A percentile compares a stretch with the other conserved stretches of the same genome.
Evolutionary conservation across 2,329 filamentous ascomycete species (phyloP).

Genomic region (Sporothrix pseudoabietina): DNA sequence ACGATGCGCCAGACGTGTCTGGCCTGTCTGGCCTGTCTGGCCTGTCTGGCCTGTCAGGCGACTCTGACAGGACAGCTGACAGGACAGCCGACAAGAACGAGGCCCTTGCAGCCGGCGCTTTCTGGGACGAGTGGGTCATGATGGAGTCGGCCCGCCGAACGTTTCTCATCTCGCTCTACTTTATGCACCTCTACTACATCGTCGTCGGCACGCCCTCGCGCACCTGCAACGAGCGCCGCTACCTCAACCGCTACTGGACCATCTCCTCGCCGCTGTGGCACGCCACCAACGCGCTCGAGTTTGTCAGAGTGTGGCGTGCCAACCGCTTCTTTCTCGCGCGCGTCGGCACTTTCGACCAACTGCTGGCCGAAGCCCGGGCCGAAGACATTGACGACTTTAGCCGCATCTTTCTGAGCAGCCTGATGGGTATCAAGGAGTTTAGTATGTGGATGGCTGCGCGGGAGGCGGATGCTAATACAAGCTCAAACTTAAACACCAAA

Average conservation of each 20-base stretch:
- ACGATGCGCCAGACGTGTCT: slow-evolving; percentile 29
- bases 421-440: slow-evolving; percentile 36
- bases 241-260: slow-evolving; percentile 45
- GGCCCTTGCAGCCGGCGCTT: slow-evolving; percentile 45
- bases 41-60: too few relatives aligned
- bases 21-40: not conserved
- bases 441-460: slow-evolving; percentile 33
- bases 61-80: too few relatives aligned
- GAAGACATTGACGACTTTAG: slow-evolving; percentile 37
- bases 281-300: slow-evolving; percentile 43
- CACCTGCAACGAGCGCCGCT: slow-evolving; percentile 40
- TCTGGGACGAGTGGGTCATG: slow-evolving; percentile 56
- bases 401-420: slow-evolving; percentile 35
- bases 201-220: slow-evolving; percentile 39
- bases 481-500: not conserved
- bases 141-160: slow-evolving; percentile 58
- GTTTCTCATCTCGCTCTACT: slow-evolving; percentile 51
- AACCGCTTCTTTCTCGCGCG: slow-evolving; percentile 43
- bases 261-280: slow-evolving; percentile 46
- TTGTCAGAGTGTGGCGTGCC: slow-evolving; percentile 45
- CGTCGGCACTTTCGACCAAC: slow-evolving; percentile 34
- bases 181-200: slow-evolving; percentile 45
- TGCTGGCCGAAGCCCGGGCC: slow-evolving; percentile 29
- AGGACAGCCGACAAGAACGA: not conserved
- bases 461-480: not conserved